Percentiles rank a stretch among this genome's conserved stretches.
These are phyloP conservation scores for Aspergillus sp. DNA, from an alignment of 2,329 filamentous ascomycete species.

Conservation along the genomic window DNA sequence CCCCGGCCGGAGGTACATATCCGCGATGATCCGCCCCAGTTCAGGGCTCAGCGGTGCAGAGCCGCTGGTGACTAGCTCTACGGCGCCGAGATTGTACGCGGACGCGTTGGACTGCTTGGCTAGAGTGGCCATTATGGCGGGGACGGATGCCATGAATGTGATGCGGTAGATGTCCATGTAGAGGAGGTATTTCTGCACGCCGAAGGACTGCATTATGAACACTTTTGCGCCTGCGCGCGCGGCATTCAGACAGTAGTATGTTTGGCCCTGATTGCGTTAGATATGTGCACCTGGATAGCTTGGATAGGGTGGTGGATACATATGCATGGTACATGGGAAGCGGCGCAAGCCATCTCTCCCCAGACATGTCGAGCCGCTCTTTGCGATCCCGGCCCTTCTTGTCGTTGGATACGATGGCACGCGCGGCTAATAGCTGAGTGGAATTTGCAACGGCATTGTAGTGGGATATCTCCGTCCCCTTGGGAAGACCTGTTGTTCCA, in stretches of 20 bases:
- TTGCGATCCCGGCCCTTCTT: not conserved
- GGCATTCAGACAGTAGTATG: too few relatives aligned
- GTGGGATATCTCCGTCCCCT: conserved; percentile 12
- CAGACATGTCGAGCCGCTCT: conserved; percentile 1
- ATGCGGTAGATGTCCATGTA: conserved; percentile 7
- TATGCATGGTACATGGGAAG: conserved; percentile 13
- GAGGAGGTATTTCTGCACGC: conserved; percentile 1
- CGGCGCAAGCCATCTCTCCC: conserved; percentile 8
- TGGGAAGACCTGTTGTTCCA: conserved; percentile 11
- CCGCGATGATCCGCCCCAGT: not conserved
- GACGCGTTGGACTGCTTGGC: not conserved
- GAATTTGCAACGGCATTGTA: conserved; percentile 10
- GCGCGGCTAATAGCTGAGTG: conserved; percentile 3
- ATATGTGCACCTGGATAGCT: too few relatives aligned
- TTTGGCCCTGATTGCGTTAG: too few relatives aligned
- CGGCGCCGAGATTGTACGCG: not conserved
- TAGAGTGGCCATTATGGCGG: not conserved
- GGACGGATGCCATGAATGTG: conserved; percentile 1
- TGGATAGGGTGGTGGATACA: not conserved
- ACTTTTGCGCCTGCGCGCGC: too few relatives aligned
- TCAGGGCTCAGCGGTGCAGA: conserved; percentile 9
- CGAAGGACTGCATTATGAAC: not conserved
- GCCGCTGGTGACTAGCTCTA: conserved; percentile 3
- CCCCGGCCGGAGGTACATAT: conserved; percentile 4
- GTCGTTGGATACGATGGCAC: not conserved